Percentiles rank a stretch among this genome's conserved stretches.
These are phyloP conservation scores for Trifolium dubium DNA, from an alignment of 306 rosid species.

Conservation along the genomic window DNA sequence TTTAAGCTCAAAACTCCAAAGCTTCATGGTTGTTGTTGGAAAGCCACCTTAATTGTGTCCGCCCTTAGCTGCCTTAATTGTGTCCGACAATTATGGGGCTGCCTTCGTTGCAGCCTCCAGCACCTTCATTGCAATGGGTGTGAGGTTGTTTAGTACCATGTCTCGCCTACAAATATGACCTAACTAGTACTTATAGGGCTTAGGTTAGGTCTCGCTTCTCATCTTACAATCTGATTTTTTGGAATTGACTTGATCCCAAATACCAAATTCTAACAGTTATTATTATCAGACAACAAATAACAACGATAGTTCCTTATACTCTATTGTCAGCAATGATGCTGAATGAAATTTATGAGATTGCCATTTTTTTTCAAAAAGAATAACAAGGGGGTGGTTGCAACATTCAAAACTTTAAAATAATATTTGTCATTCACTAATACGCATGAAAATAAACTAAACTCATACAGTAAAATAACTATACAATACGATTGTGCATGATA, in stretches of 20 bases:
- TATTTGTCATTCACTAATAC: background rate
- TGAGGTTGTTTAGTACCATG: background rate
- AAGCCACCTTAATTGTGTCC: background rate
- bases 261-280: background rate
- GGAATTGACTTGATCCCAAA: background rate
- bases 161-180: background rate
- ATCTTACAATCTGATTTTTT: background rate
- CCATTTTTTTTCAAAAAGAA: background rate
- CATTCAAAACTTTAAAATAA: background rate
- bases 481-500: background rate
- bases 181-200: background rate
- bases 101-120: background rate
- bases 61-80: background rate
- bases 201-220: background rate
- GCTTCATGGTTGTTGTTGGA: constrained; percentile 4
- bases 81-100: background rate
- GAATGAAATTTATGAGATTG: constrained; percentile 10
- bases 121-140: background rate
- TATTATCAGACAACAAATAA: constrained; percentile 11
- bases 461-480: constrained; percentile 4
- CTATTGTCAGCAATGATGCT: background rate
- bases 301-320: constrained; percentile 2
- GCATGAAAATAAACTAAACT: constrained; percentile 2
- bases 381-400: background rate
- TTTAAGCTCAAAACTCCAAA: constrained; percentile 14